Evolutionary conservation across 2,329 filamentous ascomycete genomes (phyloP).

Genomic region (Apiospora pterosperma): DNA sequence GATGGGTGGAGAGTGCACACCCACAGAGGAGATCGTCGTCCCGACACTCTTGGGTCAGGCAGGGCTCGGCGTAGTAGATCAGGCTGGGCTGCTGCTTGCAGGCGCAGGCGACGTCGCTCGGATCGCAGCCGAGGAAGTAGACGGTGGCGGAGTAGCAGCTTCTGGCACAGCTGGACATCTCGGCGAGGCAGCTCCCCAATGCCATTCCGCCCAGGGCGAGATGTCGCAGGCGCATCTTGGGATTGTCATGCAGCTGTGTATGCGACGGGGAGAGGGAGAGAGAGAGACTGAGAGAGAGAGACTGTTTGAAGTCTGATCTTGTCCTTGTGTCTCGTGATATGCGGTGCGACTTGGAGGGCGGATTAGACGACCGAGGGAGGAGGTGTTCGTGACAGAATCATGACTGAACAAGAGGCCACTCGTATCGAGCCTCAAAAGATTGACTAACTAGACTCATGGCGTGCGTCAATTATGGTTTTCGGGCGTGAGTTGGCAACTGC

Average conservation of each 20-base stretch:
- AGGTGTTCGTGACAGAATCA: too few species aligned
- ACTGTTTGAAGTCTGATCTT: neutral
- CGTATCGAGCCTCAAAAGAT: too few species aligned
- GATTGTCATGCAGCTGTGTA: neutral
- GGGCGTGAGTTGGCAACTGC: neutral
- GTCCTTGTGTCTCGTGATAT: neutral
- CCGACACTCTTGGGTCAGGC: neutral
- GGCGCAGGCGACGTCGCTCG: neutral
- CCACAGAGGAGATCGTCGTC: neutral
- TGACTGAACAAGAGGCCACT: too few species aligned
- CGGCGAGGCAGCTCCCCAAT: neutral
- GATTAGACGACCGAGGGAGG: neutral
- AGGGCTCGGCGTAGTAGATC: slow-evolving; percentile 3
- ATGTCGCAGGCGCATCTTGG: neutral
- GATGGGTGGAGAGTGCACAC: neutral
- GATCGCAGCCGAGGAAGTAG: neutral
- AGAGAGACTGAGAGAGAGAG: neutral
- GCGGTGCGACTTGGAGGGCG: neutral
- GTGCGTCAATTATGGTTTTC: neutral
- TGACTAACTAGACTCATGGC: too few species aligned
- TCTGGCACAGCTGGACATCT: neutral
- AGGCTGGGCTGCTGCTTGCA: neutral
- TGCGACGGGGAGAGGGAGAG: neutral
- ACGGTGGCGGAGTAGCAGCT: slow-evolving; percentile 1
- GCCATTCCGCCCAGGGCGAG: neutral